Base-by-base conservation (phyloP, 495 filamentous ascomycete species). In the Hypoxylon trugodes region DNA sequence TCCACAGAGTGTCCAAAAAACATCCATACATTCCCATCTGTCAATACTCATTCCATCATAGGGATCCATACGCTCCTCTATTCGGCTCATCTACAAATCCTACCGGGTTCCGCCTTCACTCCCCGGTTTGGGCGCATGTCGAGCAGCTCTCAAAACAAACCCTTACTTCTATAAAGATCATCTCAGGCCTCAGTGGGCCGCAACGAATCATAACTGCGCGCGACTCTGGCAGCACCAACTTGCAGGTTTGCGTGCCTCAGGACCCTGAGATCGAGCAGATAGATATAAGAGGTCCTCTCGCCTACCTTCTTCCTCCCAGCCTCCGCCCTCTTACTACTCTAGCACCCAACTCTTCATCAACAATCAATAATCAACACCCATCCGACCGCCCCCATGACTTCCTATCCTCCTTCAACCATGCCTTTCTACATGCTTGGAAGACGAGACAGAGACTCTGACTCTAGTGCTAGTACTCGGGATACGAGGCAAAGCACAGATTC, bases 401-500 rank as follows among this genome's bases (percentile, higher is more conserved):
- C 58, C 45, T 59, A 47, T 18, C 45, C 51, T 33, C 43, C 48
- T 42, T 26, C 30, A 63, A 66, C 46, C 67, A 72, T n/a, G n/a
- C n/a, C n/a, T n/a, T n/a, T n/a, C n/a, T n/a, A 32, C 15, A 48
- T 72, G 70, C 47, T 68, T 26, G 38, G 48, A 68, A 68, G 70
- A 30, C 53, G 64, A 58, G 64, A 72, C 46, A 72, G 67, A 46
- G 56, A 58, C 53, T 80, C 79, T 28, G 76, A 61, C 45, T 65
- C 77, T 33, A 81, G 74, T 59, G 72, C 78, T 51, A 78, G 81
- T 65, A 88, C 84, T 62, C 82, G 82, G 30, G 83, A 81, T 61
- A 87, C 84, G 26, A 84, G 84, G 47, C 80, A 82, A 55, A 89
- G 87, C 64, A 78, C 86, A 57, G 81, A 79, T 54, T 90, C 89